These are phyloP conservation scores for Citrus mangshanensis DNA, from an alignment of 345 rosid species.

Conservation along the genomic window DNA sequence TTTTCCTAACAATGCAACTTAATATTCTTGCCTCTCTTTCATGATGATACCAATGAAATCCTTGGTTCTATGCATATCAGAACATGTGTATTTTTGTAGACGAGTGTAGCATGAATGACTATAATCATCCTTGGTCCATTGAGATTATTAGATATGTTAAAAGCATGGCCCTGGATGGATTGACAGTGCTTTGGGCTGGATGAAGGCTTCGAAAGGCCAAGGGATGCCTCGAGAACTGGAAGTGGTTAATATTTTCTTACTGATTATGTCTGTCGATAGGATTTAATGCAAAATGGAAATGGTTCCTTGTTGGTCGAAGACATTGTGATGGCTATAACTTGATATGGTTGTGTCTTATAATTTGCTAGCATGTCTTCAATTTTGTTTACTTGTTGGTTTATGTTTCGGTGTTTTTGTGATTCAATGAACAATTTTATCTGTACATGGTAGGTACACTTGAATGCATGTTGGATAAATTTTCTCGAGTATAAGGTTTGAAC, in stretches of 20 bases:
- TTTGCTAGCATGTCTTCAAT: background rate
- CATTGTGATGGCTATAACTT: background rate
- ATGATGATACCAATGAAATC: background rate
- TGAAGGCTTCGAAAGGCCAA: background rate
- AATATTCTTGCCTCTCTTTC: background rate
- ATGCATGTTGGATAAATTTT: slow-evolving; percentile 2
- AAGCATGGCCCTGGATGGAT: background rate
- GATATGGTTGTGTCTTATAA: background rate
- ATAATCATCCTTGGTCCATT: background rate
- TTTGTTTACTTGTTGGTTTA: background rate
- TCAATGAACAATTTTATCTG: background rate
- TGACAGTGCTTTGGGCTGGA: background rate
- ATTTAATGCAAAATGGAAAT: background rate
- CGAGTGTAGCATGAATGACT: background rate
- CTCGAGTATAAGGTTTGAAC: background rate
- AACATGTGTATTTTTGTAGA: background rate
- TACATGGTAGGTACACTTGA: background rate
- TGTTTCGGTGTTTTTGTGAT: background rate
- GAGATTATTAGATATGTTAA: background rate
- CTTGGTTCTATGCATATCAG: background rate
- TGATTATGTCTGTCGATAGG: background rate
- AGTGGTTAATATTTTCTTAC: background rate
- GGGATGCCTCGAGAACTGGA: background rate
- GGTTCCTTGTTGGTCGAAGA: background rate
- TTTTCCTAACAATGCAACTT: background rate